Evolutionary conservation across 2,329 filamentous ascomycete species (phyloP).

Genomic region (Alternaria consortialis): DNA sequence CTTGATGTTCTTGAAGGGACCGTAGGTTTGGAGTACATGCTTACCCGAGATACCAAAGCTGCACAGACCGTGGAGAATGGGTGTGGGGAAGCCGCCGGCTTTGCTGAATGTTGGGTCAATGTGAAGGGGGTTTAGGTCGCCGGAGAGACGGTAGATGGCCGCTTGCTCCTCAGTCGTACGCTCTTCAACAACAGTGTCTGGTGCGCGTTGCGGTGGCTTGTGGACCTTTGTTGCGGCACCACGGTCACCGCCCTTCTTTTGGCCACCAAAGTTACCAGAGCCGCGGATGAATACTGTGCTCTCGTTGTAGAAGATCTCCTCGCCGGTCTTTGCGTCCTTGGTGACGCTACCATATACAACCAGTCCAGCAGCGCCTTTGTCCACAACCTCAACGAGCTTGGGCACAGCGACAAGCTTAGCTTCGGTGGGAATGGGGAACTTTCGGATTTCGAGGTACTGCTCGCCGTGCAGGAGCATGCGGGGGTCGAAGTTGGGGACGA

Average conservation of each 20-base stretch:
- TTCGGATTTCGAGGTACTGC: conserved; percentile 94
- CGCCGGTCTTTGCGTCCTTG: conserved; percentile 82
- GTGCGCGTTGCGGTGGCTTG: conserved; percentile 76
- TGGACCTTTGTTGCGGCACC: conserved; percentile 83
- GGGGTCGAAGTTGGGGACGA: conserved; percentile 94
- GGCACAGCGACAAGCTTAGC: conserved; percentile 78
- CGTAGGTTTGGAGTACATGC: conserved; percentile 85
- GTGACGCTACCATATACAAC: conserved; percentile 83
- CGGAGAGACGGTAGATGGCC: conserved; percentile 89
- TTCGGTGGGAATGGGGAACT: conserved; percentile 88
- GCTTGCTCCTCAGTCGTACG: conserved; percentile 91
- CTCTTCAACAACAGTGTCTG: conserved; percentile 85
- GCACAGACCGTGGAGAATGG: conserved; percentile 97
- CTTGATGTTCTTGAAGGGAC: conserved; percentile 89
- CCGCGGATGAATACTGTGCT: conserved; percentile 91
- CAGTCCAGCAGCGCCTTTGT: conserved; percentile 91
- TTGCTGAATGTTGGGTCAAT: conserved; percentile 94
- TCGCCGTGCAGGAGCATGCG: conserved; percentile 99
- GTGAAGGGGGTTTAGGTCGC: conserved; percentile 96
- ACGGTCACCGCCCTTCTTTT: conserved; percentile 77
- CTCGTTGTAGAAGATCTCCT: conserved; percentile 97
- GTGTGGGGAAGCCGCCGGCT: conserved; percentile 91
- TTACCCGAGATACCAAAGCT: conserved; percentile 92
- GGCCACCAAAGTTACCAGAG: conserved; percentile 87
- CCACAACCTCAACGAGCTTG: conserved; percentile 89